phyloP scores from a whole-genome alignment of 495 filamentous ascomycete species.

The Entonaema liquescens region DNA sequence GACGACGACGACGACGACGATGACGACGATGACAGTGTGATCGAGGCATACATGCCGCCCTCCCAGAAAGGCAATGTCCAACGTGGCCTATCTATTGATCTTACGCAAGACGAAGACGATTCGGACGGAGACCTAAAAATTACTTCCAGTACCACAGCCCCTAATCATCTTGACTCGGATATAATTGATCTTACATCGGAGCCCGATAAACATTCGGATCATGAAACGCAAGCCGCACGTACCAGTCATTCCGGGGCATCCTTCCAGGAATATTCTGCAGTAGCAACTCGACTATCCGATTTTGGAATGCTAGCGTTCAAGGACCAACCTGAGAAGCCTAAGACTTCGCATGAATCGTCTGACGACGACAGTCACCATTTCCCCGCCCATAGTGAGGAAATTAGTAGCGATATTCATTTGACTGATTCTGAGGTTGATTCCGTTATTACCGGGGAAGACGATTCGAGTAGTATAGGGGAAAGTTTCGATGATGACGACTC shows the following conservation, averaged over 20 bases:
- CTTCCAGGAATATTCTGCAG: neutral
- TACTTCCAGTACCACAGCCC: conserved; percentile 7
- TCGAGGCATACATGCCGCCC: conserved; percentile 14
- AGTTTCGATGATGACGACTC: conserved; percentile 8
- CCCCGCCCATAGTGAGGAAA: conserved; percentile 47
- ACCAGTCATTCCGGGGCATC: neutral
- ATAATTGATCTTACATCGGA: conserved; percentile 49
- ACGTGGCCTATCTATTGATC: conserved; percentile 36
- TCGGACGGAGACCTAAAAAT: conserved; percentile 33
- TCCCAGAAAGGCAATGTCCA: conserved; percentile 24
- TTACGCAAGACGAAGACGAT: conserved; percentile 40
- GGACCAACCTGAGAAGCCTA: conserved; percentile 1
- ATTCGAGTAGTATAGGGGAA: conserved; percentile 31
- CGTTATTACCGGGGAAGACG: conserved; percentile 42
- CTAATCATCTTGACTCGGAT: conserved; percentile 37
- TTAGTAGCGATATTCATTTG: conserved; percentile 44
- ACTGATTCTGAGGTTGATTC: conserved; percentile 46
- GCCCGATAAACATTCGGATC: conserved; percentile 25
- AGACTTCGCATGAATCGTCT: conserved; percentile 2
- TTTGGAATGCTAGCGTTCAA: neutral
- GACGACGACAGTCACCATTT: conserved; percentile 23
- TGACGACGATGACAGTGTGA: conserved; percentile 51
- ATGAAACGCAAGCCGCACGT: neutral
- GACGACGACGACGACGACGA: conserved; percentile 59
- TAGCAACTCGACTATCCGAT: neutral